These are phyloP conservation scores for Kokia cookei DNA, from an alignment of 441 rosid species.

Conservation along the genomic window DNA sequence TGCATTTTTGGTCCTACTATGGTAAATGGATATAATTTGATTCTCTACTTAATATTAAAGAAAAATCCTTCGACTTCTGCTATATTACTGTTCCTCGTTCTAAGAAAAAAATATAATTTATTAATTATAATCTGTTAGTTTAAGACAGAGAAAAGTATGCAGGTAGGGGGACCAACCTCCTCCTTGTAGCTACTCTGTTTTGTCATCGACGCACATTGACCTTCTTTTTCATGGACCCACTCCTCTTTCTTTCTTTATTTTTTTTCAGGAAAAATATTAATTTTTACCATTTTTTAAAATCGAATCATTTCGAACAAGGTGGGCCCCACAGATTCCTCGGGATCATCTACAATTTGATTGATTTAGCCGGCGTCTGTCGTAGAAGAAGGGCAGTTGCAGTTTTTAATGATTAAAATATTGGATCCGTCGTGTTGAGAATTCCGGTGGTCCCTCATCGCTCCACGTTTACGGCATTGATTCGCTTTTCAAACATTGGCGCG, in stretches of 20 bases:
- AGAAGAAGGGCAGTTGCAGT: conserved; percentile 40
- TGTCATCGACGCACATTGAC: conserved; percentile 23
- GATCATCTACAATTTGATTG: conserved; percentile 28
- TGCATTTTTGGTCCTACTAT: too few species aligned
- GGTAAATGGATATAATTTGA: too few species aligned
- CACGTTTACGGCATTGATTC: conserved; percentile 48
- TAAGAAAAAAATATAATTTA: neutral
- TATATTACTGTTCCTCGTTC: neutral
- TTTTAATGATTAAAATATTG: conserved; percentile 1
- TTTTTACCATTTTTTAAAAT: neutral
- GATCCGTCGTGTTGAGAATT: neutral
- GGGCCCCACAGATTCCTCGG: conserved; percentile 23
- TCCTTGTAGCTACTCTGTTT: conserved; percentile 29
- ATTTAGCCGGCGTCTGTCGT: conserved; percentile 91
- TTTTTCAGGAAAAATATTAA: neutral
- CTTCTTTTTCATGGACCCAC: conserved; percentile 8
- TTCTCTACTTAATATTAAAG: neutral
- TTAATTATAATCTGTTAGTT: neutral
- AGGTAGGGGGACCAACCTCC: conserved; percentile 63
- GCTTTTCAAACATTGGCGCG: conserved; percentile 29
- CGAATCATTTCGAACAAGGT: neutral
- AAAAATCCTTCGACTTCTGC: neutral
- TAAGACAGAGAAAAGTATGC: conserved; percentile 3
- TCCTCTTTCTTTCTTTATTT: neutral
- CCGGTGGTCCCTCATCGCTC: conserved; percentile 38